Base-by-base conservation (phyloP, 2,329 filamentous ascomycete species). In the Botryotinia globosa region DNA sequence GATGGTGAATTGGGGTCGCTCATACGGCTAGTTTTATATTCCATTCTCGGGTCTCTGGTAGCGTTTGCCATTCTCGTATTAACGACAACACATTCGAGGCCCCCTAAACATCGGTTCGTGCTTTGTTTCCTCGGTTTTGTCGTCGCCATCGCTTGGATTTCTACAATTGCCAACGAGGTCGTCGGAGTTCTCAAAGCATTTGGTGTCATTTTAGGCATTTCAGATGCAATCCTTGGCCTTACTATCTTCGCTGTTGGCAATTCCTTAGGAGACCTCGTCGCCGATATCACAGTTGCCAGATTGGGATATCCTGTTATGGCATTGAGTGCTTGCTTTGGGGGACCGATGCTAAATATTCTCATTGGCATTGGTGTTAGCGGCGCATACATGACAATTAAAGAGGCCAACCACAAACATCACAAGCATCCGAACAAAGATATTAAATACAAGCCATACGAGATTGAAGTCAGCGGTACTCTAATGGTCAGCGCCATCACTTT, bases 251-350 rank as follows among this genome's bases (percentile, higher is more conserved):
- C 96, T 3, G 94, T 98, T 48, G 96, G 96, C 42, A 99, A 99
- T 82, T 97, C 93, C 14, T 87, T 98, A 14, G 95, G 96, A 54
- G 96, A 99, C 79, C 86, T 99, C 25, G 94, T 99, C 16, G 95
- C 96, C 25, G 92, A 99, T 80, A 92, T 98, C 71, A 99, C 96
- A 0, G 92, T 99, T 54, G 96, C 96, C 6, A 89, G 93, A 48
- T 88, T 99, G 4, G 96, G 96, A 4, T 98, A 94, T 82, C 96
- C 96, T 0, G 94, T 99, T 75, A 99, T 99, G 96, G 96, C 96
- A 56, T 79, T 91, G 58, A 94, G 93, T 48, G 96, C 96, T 7
- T 99, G 96, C 81, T 98, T 99, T 81, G 96, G 96, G n/a, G 97
- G 96, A 0, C 96, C 96, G 0, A 95, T 99, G 94, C 88, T 99